Base-by-base conservation (phyloP, 2,329 filamentous ascomycete genomes). In the Microdochium paspali region DNA sequence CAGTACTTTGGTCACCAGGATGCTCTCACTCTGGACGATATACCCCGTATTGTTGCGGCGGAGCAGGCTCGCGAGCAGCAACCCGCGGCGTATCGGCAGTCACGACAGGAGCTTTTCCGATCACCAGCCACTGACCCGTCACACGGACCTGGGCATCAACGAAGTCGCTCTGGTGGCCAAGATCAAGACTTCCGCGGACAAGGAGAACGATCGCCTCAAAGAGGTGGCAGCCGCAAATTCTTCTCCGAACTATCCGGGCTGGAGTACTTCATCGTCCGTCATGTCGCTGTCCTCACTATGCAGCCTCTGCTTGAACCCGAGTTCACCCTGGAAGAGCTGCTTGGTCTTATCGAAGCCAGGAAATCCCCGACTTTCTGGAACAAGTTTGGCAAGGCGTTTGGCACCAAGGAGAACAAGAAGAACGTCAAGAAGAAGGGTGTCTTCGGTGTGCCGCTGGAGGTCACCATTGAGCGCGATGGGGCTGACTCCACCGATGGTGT, bases 401-500 rank as follows among this genome's bases (percentile, higher is more conserved):
- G 57, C 66, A 93, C 91, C 65, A 89, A 88, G 55, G 87, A 93
- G 57, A 85, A 82, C 56, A 78, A 73, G 56, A 89, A 90, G 64
- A 77, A 68, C 26, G 77, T 80, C 55, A 95, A 94, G 70, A 95
- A 94, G 71, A 95, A 94, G 72, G 91, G 89, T 35, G 84, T 95
- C 23, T 98, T 98, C 61, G 89, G 91, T 32, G 87, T 97, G 24
- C 83, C 86, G 3, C 71, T 98, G 21, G 93, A 98, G 53, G 72
- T 86, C 31, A 84, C 98, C 44, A 84, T 96, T 39, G 93, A 98
- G 54, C 85, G 87, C 53, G 91, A 96, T 58, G 91, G 91, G 40
- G 91, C 93, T 35, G 93, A 98, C 61, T 97, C 90, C n/a, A 97
- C 90, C 1, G 90, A 97, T 62, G 93, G 93, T 30, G 88, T 98